Percentiles rank a stretch among this genome's conserved stretches.
phyloP scores from a whole-genome alignment of 1,284 basidiomycete genomes.

The Pseudozyma thailandica region DNA sequence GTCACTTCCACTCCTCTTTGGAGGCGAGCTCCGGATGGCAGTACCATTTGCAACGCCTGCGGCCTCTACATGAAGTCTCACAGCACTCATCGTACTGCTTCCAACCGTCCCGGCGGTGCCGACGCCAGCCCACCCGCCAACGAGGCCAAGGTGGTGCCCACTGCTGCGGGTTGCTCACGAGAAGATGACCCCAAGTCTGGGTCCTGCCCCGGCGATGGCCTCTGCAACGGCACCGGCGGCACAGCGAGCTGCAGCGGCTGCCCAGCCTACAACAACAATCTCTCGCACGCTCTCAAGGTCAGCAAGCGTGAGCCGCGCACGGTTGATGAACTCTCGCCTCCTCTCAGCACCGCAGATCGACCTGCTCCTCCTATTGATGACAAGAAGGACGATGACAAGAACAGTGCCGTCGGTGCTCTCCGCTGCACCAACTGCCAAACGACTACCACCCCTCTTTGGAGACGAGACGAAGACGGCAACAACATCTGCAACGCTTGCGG shows the following conservation, averaged over 20 bases:
- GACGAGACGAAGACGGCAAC: slow-evolving; percentile 89
- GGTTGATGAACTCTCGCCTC: slow-evolving; percentile 25
- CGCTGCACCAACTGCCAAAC: slow-evolving; percentile 86
- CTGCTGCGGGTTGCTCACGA: slow-evolving; percentile 15
- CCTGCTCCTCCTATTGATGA: slow-evolving; percentile 15
- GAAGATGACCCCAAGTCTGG: slow-evolving; percentile 49
- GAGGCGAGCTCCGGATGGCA: slow-evolving; percentile 87
- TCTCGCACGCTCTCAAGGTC: slow-evolving; percentile 49
- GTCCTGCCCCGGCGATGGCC: slow-evolving; percentile 62
- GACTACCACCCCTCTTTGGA: slow-evolving; percentile 87
- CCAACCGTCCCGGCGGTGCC: slow-evolving; percentile 20
- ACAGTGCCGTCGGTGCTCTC: slow-evolving; percentile 49
- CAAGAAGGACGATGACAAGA: slow-evolving; percentile 38
- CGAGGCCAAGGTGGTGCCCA: slow-evolving; percentile 16
- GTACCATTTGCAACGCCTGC: slow-evolving; percentile 87
- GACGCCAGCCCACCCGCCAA: slow-evolving; percentile 32
- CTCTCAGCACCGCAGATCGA: slow-evolving; percentile 17
- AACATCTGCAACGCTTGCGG: slow-evolving; percentile 85
- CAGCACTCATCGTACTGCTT: slow-evolving; percentile 39
- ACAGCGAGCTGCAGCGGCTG: slow-evolving; percentile 61
- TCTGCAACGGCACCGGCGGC: slow-evolving; percentile 65
- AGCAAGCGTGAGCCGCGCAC: slow-evolving; percentile 33
- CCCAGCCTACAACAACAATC: slow-evolving; percentile 64
- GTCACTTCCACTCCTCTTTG: slow-evolving; percentile 87
- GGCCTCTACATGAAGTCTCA: slow-evolving; percentile 54